A percentile compares a stretch with the other conserved stretches of the same genome.
phyloP scores from a whole-genome alignment of 305 asterid genomes.

The Solanum hybrid region DNA sequence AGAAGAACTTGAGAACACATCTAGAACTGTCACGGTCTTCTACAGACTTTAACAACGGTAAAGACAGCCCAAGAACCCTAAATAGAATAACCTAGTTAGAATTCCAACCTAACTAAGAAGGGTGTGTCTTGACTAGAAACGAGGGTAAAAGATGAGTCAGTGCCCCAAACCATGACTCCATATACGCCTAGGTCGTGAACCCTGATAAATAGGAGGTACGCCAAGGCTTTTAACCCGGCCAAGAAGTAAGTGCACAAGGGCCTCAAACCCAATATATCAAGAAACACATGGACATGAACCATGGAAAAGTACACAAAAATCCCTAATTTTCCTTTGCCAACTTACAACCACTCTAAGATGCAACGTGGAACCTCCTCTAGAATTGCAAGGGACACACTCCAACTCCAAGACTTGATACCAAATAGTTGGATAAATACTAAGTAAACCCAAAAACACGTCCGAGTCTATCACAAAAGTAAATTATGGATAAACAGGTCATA shows the following conservation, averaged over 20 bases:
- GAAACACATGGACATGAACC: background rate
- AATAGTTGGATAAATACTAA: too few relatives aligned
- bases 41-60: background rate
- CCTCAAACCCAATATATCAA: background rate
- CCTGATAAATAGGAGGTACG: background rate
- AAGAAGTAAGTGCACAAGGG: background rate
- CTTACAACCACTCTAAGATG: background rate
- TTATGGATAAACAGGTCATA: background rate
- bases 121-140: background rate
- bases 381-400: too few relatives aligned
- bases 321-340: background rate
- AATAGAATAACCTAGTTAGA: too few relatives aligned
- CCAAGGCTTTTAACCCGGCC: background rate
- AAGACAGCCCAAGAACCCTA: background rate
- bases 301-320: background rate
- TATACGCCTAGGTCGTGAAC: background rate
- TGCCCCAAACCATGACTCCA: background rate
- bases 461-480: background rate
- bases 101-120: background rate
- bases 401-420: too few relatives aligned
- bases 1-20: background rate
- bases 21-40: background rate
- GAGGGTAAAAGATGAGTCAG: background rate
- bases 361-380: background rate
- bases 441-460: too few relatives aligned